These are phyloP conservation scores for Gentiana macrophylla DNA, from an alignment of 257 asterid genomes.

Conservation along the genomic window DNA sequence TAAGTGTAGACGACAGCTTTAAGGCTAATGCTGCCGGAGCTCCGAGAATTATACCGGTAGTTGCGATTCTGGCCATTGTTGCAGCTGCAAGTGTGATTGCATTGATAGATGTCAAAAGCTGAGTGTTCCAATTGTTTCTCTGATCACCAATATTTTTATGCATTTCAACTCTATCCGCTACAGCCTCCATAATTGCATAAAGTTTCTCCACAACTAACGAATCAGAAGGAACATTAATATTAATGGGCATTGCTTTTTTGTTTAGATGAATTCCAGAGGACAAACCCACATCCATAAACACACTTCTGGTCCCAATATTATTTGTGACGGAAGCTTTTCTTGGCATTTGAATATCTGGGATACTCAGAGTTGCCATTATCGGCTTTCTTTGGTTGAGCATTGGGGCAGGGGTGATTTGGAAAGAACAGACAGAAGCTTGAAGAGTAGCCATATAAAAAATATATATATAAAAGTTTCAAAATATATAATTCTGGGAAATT, in stretches of 20 bases:
- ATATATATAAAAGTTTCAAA: too few species aligned
- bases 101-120: conserved; percentile 40
- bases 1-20: conserved; percentile 16
- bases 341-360: background rate
- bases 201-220: conserved; percentile 27
- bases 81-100: conserved; percentile 37
- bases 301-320: background rate
- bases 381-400: background rate
- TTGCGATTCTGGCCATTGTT: conserved; percentile 14
- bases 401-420: background rate
- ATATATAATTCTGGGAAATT: background rate
- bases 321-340: conserved; percentile 4
- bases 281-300: background rate
- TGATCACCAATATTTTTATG: conserved; percentile 48
- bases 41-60: conserved; percentile 18
- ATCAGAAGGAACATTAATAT: conserved; percentile 8
- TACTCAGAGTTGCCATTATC: conserved; percentile 5
- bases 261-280: background rate
- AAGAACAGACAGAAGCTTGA: conserved; percentile 5
- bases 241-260: background rate
- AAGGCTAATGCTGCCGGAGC: conserved; percentile 6
- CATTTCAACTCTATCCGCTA: conserved; percentile 56
- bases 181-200: conserved; percentile 40
- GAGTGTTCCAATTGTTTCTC: conserved; percentile 41
- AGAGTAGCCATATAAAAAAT: conserved; percentile 12